Evolutionary conservation across 2,329 filamentous ascomycete species (phyloP), one percentile per base, ranked within the genome.

Genomic region (Talaromyces sp.): DNA sequence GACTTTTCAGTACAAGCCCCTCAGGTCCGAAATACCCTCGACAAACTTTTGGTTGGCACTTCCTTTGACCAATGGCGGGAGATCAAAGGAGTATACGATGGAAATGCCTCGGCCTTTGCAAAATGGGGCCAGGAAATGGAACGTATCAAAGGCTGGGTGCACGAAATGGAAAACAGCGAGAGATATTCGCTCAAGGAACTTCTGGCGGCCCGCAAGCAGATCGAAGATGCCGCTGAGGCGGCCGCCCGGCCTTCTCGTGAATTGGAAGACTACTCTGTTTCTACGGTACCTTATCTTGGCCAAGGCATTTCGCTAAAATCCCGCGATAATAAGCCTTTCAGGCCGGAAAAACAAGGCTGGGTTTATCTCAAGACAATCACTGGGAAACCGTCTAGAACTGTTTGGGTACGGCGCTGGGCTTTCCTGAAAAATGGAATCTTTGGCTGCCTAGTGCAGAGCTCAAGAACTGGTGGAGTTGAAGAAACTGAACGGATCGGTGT

Each of bases 401-500:
- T 86, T 46, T 99, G 95, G 95, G 84, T 91, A 27, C 85, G 91
- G 62, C 84, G 93, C 58, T 99, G 95, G 95, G 96, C 95, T 71
- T 98, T 96, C 73, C 89, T 96, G 67, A 93, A 93, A 65, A 89
- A 96, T 70, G 93, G 95, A 43, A 95, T 98, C 61, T 98, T 99
- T 74, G 95, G 95, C 24, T 98, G 92, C 86, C 82, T 99, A 5
- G 85, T 95, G 21, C 92, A 96, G 69, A 90, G 90, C 3, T 80
- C 86, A 0, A 86, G 93, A 61, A 87, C 86, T 51, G 87, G 87
- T 51, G 93, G 92, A 35, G 95, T 99, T 24, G 86, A 98, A 67
- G 93, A 98, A 73, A 96, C 92, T 53, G 95, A 99, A 69, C 92
- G 96, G 77, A 96, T 96, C 63, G 95, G 95, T 46, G 93, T 99